Evolutionary conservation across 2,329 filamentous ascomycete species (phyloP).

Genomic region (Trichoderma hamatum): DNA sequence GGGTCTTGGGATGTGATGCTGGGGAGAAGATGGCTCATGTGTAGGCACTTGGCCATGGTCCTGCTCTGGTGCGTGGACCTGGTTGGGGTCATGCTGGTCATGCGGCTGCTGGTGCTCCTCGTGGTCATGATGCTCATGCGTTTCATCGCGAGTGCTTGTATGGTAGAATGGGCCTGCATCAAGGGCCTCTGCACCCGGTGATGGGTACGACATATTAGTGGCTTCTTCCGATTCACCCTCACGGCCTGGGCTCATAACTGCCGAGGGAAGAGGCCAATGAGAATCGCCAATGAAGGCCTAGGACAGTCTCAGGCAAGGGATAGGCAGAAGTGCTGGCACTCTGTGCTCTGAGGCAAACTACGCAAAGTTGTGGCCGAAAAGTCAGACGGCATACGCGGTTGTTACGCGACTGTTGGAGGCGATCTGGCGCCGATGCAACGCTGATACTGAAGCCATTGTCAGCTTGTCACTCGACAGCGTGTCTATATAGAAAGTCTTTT

Average conservation of each 20-base stretch:
- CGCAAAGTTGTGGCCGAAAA: slow-evolving; percentile 6
- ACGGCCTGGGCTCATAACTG: slow-evolving; percentile 41
- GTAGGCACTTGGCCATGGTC: slow-evolving; percentile 39
- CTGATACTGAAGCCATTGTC: slow-evolving; percentile 31
- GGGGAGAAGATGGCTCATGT: slow-evolving; percentile 44
- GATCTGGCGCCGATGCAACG: slow-evolving; percentile 20
- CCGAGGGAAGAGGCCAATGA: background rate
- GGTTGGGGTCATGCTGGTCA: slow-evolving; percentile 38
- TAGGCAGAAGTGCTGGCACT: background rate
- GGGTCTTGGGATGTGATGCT: slow-evolving; percentile 47
- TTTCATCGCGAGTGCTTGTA: slow-evolving; percentile 41
- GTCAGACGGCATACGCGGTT: slow-evolving; percentile 11
- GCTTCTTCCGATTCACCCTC: slow-evolving; percentile 43
- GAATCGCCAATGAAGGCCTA: background rate
- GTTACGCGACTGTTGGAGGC: slow-evolving; percentile 26
- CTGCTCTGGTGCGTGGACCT: slow-evolving; percentile 37
- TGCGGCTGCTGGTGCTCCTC: slow-evolving; percentile 29
- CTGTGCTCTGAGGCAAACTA: background rate
- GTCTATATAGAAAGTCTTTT: background rate
- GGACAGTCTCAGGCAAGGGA: background rate
- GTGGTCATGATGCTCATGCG: slow-evolving; percentile 38
- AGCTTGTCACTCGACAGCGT: slow-evolving; percentile 29
- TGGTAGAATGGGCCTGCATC: slow-evolving; percentile 51
- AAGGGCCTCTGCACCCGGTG: slow-evolving; percentile 49
- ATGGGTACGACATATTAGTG: slow-evolving; percentile 50